phyloP scores from a whole-genome alignment of 148 eudicot genomes.

The Spergularia marina region DNA sequence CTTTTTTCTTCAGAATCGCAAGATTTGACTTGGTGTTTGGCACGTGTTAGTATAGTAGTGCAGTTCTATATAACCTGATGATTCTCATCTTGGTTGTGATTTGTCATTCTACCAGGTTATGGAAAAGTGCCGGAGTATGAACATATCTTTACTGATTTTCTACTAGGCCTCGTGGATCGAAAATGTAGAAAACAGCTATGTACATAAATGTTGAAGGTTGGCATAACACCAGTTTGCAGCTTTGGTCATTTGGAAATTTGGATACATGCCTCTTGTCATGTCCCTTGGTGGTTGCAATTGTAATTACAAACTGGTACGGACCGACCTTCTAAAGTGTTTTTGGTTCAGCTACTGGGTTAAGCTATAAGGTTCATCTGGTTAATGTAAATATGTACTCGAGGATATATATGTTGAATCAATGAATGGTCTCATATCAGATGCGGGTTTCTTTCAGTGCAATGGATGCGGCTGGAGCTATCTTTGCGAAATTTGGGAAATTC shows the following conservation, averaged over 20 bases:
- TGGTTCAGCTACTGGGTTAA: conserved; percentile 10
- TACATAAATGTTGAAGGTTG: conserved; percentile 15
- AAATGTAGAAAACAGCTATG: conserved; percentile 39
- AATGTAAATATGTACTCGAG: conserved; percentile 28
- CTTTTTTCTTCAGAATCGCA: neutral
- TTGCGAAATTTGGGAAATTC: neutral
- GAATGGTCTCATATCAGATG: conserved; percentile 9
- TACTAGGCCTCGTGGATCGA: conserved; percentile 42
- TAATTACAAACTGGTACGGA: conserved; percentile 20
- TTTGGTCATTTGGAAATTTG: conserved; percentile 11
- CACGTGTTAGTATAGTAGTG: neutral
- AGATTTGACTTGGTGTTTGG: neutral
- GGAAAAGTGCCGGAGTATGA: conserved; percentile 83
- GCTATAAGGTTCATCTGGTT: conserved; percentile 13
- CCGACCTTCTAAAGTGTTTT: conserved; percentile 10
- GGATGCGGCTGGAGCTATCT: conserved; percentile 23
- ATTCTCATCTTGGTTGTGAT: neutral
- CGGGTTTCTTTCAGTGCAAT: conserved; percentile 9
- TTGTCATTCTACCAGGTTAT: conserved; percentile 45
- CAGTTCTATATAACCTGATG: neutral
- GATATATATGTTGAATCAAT: conserved; percentile 2
- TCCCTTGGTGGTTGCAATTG: conserved; percentile 7
- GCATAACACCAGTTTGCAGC: conserved; percentile 14
- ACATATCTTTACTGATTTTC: conserved; percentile 71
- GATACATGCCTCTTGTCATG: neutral